phyloP scores from a whole-genome alignment of 2,329 filamentous ascomycete species.

The Pezicula radicicola region DNA sequence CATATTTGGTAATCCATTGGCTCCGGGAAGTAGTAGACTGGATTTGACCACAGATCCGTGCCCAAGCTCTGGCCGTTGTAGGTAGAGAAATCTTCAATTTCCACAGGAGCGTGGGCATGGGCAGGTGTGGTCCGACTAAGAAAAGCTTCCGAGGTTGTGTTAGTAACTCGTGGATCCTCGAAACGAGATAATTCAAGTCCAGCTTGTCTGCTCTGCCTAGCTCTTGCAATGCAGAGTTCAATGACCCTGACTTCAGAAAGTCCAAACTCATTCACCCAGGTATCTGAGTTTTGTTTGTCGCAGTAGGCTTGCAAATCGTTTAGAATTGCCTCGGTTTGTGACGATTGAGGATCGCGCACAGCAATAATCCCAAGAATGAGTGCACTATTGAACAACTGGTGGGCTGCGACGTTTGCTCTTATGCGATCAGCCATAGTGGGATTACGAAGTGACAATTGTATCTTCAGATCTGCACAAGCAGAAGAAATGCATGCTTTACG shows the following conservation, averaged over 20 bases:
- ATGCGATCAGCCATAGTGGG: slow-evolving; percentile 29
- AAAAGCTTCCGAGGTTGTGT: not conserved
- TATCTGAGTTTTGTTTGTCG: slow-evolving; percentile 35
- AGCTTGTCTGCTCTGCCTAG: not conserved
- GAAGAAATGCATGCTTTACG: slow-evolving; percentile 38
- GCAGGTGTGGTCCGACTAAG: not conserved
- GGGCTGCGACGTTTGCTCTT: slow-evolving; percentile 32
- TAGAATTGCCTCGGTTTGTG: slow-evolving; percentile 29
- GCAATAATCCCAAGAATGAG: slow-evolving; percentile 34
- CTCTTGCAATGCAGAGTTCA: slow-evolving; percentile 34
- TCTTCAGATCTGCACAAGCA: slow-evolving; percentile 37
- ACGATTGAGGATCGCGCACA: slow-evolving; percentile 30
- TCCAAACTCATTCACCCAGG: slow-evolving; percentile 38
- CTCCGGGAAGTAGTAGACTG: slow-evolving; percentile 16
- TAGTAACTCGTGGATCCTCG: not conserved
- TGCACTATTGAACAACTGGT: slow-evolving; percentile 40
- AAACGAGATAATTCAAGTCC: not conserved
- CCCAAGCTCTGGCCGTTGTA: not conserved
- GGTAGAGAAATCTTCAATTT: not conserved
- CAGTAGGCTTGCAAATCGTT: slow-evolving; percentile 38
- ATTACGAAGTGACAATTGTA: slow-evolving; percentile 31
- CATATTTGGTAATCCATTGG: slow-evolving; percentile 20
- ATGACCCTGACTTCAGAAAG: slow-evolving; percentile 39
- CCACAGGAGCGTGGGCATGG: not conserved
- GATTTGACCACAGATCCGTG: slow-evolving; percentile 13